Evolutionary conservation across 2,329 filamentous ascomycete genomes (phyloP), one percentile per base, ranked within the genome.

Genomic region (Macrophomina tecta): DNA sequence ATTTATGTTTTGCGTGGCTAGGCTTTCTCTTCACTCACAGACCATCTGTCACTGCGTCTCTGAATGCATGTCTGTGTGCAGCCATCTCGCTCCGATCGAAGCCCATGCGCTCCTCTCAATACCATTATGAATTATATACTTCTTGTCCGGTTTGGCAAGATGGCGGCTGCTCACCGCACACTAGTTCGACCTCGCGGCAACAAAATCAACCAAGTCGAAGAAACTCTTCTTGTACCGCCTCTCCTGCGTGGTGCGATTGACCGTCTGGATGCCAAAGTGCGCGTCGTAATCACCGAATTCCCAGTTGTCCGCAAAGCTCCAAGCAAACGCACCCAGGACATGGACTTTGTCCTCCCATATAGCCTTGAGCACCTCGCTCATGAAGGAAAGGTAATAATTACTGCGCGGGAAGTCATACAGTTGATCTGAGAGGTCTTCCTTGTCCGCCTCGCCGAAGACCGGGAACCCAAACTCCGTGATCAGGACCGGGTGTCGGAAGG

Each of bases 181-280:
- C 9, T 30, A 38, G 6, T 14, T 28, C 23, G 36, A 69, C 64
- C 71, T 69, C 56, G 73, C 75, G 64, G 74, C 74, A 7, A 86
- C 74, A 67, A 86, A 86, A 70, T 87, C 84, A 16, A 87, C 83
- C 70, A 84, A 73, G 64, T 79, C 74, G 64, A 80, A 80, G 63
- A 78, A 77, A 69, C 75, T 78, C 8, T 75, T 74, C 69, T 80
- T 80, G 71, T 74, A 79, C 49, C 72, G 74, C 42, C 78, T 70
- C 51, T 78, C 75, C 60, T 78, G 73, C 34, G 74, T 74, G 28
- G 75, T 77, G 14, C 76, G 71, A 65, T 80, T 79, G 34, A 79
- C 76, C 1, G 80, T 81, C 72, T 88, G 86, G 52, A 89, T 80
- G 0, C 86, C 86, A 74, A 86, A 89, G 2, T 84, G 82, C 16